Evolutionary conservation across 495 filamentous ascomycete genomes (phyloP).

Genomic region (Letharia columbiana): DNA sequence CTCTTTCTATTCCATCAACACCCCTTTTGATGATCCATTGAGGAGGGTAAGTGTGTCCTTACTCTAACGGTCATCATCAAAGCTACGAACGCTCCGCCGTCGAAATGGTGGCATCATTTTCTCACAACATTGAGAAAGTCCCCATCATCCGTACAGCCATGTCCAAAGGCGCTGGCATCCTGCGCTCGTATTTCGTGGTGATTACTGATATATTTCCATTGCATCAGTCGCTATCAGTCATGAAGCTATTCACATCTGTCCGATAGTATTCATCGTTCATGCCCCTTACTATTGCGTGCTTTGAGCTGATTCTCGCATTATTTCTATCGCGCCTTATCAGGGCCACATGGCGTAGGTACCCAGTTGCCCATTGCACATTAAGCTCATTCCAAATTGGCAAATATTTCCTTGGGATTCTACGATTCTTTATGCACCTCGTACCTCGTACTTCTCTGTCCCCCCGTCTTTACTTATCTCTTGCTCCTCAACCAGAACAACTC

Average conservation of each 20-base stretch:
- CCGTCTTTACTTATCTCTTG: background rate
- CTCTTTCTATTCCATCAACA: background rate
- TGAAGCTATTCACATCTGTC: slow-evolving; percentile 12
- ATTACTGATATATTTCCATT: background rate
- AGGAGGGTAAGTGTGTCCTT: background rate
- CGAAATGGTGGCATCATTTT: background rate
- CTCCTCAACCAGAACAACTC: background rate
- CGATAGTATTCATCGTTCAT: background rate
- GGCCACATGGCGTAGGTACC: slow-evolving; percentile 1
- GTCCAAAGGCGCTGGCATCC: background rate
- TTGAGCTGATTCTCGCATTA: slow-evolving; percentile 14
- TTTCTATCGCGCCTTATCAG: slow-evolving; percentile 18
- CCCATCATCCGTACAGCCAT: background rate
- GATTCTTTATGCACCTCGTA: background rate
- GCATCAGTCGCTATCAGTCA: background rate
- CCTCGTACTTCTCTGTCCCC: background rate
- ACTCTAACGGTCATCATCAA: background rate
- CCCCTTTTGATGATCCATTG: background rate
- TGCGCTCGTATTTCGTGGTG: background rate
- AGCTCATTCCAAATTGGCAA: slow-evolving; percentile 8
- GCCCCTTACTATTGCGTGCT: slow-evolving; percentile 16
- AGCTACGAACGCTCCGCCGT: background rate
- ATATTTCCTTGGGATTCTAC: background rate
- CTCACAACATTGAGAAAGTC: background rate
- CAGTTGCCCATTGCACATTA: background rate